A percentile compares a stretch with the other conserved stretches of the same genome.
Conservation (phyloP, 306 rosid genomes). For the Casuarina cunninghamiana region DNA sequence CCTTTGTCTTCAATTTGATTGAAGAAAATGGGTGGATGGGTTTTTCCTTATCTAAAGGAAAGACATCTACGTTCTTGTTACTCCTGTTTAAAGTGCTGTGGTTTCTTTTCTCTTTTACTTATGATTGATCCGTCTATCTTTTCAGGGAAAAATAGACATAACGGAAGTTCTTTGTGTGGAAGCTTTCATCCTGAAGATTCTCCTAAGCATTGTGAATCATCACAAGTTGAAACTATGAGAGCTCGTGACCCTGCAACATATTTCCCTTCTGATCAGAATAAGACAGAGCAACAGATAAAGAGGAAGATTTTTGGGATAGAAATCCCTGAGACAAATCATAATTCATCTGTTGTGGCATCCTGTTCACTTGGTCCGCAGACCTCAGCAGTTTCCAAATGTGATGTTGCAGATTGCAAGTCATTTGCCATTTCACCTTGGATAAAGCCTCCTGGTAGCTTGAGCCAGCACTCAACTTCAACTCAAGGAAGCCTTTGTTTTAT, state of each 20-base stretch:
- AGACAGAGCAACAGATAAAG: slow-evolving; percentile 19
- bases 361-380: slow-evolving; percentile 1
- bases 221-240: slow-evolving; percentile 20
- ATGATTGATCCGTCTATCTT: neutral
- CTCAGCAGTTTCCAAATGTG: neutral
- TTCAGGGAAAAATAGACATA: slow-evolving; percentile 23
- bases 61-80: neutral
- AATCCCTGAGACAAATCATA: neutral
- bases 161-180: slow-evolving; percentile 8
- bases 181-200: slow-evolving; percentile 21
- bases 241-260: slow-evolving; percentile 2
- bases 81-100: neutral
- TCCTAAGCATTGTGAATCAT: slow-evolving; percentile 24
- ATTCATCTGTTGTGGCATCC: neutral
- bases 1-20: neutral
- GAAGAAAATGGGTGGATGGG: neutral
- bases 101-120: neutral
- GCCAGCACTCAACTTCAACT: neutral
- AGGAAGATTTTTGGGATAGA: slow-evolving; percentile 8
- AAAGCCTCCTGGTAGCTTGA: neutral
- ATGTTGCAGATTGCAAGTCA: neutral
- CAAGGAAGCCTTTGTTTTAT: neutral
- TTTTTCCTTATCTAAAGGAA: neutral
- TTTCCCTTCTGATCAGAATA: slow-evolving; percentile 11
- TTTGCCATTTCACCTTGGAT: neutral